Percentiles rank a stretch among this genome's conserved stretches.
Conservation (phyloP, 179 eudicot species). For the Sideroxylon spinosum region DNA sequence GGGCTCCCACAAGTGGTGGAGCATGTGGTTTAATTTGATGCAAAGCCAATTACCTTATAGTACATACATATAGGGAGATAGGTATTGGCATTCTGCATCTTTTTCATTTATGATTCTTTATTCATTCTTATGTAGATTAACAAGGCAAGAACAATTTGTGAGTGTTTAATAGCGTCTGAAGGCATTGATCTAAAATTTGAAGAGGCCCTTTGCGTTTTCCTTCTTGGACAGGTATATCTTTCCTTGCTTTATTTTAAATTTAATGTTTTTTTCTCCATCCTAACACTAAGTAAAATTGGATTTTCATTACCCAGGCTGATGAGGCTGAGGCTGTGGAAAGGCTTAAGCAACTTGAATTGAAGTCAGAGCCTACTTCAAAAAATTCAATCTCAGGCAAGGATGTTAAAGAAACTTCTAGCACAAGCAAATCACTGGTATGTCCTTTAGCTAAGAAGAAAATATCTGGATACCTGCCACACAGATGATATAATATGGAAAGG, state of each 20-base stretch:
- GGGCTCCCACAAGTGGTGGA: too few species aligned
- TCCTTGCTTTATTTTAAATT: conserved; percentile 5
- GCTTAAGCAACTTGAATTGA: conserved; percentile 55
- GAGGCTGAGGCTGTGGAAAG: conserved; percentile 80
- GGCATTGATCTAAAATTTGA: conserved; percentile 89
- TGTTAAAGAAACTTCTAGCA: conserved; percentile 42
- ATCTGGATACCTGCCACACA: neutral
- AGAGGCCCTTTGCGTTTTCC: conserved; percentile 79
- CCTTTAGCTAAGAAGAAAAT: conserved; percentile 4
- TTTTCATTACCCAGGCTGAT: conserved; percentile 50
- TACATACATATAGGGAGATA: neutral
- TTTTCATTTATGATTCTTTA: conserved; percentile 14
- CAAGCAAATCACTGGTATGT: conserved; percentile 58
- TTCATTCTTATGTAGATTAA: conserved; percentile 52
- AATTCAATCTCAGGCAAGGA: conserved; percentile 51
- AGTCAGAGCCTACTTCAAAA: conserved; percentile 40
- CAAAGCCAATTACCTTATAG: too few species aligned
- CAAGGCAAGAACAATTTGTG: conserved; percentile 80
- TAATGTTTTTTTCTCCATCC: neutral
- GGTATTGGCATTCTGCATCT: neutral
- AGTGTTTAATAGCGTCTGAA: conserved; percentile 78
- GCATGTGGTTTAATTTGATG: too few species aligned
- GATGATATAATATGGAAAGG: neutral
- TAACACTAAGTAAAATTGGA: neutral
- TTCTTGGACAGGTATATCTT: conserved; percentile 80